These are phyloP conservation scores for Oidiodendron maius DNA, from an alignment of 495 filamentous ascomycete genomes.

Conservation along the genomic window DNA sequence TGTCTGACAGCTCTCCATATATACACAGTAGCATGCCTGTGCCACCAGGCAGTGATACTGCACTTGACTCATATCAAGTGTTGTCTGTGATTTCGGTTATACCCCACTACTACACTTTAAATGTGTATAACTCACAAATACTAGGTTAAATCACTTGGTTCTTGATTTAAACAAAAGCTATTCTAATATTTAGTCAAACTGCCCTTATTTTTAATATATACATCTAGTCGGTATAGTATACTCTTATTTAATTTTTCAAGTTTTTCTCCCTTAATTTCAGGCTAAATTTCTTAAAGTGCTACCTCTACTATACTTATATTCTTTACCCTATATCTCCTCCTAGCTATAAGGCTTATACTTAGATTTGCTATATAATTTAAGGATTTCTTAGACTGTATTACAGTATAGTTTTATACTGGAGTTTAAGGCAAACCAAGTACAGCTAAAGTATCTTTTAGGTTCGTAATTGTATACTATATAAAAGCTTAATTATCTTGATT, in stretches of 20 bases:
- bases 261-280: conserved; percentile 1
- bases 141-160: conserved; percentile 2
- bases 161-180: too few species aligned
- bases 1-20: too few species aligned
- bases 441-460: conserved; percentile 9
- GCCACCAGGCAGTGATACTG: too few species aligned
- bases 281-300: conserved; percentile 5
- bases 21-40: too few species aligned
- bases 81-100: too few species aligned
- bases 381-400: conserved; percentile 1
- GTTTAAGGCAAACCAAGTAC: conserved; percentile 4
- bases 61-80: too few species aligned
- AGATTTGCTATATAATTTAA: conserved; percentile 3
- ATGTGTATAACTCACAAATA: conserved; percentile 6
- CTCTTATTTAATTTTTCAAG: background rate
- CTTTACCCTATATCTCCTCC: conserved; percentile 5
- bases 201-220: too few species aligned
- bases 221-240: conserved; percentile 1
- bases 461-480: conserved; percentile 26
- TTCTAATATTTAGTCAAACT: too few species aligned
- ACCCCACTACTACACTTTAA: too few species aligned
- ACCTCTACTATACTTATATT: background rate
- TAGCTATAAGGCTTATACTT: conserved; percentile 10
- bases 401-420: background rate
- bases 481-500: conserved; percentile 1